Evolutionary conservation across 345 rosid genomes (phyloP), one percentile per base, ranked within the genome.

Genomic region (Acer saccharum): DNA sequence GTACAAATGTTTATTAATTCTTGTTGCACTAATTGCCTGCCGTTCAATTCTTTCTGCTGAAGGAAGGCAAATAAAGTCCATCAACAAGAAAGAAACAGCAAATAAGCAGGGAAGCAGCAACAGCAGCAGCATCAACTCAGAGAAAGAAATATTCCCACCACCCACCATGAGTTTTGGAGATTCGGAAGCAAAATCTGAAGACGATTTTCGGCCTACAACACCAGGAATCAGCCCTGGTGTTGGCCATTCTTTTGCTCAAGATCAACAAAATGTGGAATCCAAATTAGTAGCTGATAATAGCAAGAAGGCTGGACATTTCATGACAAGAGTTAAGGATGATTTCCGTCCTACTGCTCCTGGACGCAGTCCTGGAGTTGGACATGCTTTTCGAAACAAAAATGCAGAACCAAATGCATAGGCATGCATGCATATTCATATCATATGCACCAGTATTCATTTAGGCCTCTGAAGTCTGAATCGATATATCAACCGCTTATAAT

Each of bases 281-380:
- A 57, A 78, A 58, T 58, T 58, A 39, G 52, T 12, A 67, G 17
- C 17, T 16, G 69, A 61, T 13, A 16, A 10, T 39, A 46, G 44
- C 46, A 11, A 13, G 9, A 58, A 23, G 61, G 78, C 58, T 50
- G 57, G 57, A 48, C 75, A 67, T 46, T 79, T 80, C 39, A 60
- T 63, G 74, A 76, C 74, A 54, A 88, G 76, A 69, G 63, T 68
- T 0, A 79, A 68, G 8, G 83, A 87, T 52, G 89, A 78, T 74
- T 86, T 86, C 76, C 76, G 81, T 27, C 87, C 93, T n/a, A 88
- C 89, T 1, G 50, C 73, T 55, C 92, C 91, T 1, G 87, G 88
- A 16, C 89, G 81, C 70, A 88, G 90, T 78, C 35, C 35, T 32
- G 35, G 35, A 3, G 27, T 25, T 25, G 27, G 27, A 60, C 92